Evolutionary conservation across 1,139 yeast genomes (phyloP), one percentile per base, ranked within the genome.

Genomic region (Kodamaea suecica): DNA sequence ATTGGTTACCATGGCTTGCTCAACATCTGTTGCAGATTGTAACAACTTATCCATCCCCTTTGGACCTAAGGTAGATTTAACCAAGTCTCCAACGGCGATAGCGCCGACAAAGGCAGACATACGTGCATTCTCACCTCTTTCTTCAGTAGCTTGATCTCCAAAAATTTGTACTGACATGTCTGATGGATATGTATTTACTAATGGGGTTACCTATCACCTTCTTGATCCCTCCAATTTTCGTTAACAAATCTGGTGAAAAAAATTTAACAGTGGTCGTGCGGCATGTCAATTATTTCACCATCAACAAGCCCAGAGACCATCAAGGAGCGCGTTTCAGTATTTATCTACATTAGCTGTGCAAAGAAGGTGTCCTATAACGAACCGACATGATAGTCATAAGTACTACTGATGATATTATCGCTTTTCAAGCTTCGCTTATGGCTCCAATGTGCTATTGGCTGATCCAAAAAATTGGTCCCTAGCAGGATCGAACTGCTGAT

Each of bases 61-160:
- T 45, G 98, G 98, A 8, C 98, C 98, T 48, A 92, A 70, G 3
- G 98, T 94, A 23, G 96, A 80, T 62, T 94, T 92, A 30, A 92
- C 97, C 44, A 92, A 73, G 60, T 92, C 98, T 33, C 97, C 98
- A 17, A 92, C 98, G 27, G 98, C 98, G 59, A 92, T 92, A 45
- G 98, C 98, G 34, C 98, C 98, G 14, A 92, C 95, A 64, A 92
- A 92, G 3, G 98, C 90, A 9, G 96, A 85, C 69, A 88, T 73
- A 67, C 97, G 88, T 35, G 98, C 98, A 65, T 90, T 90, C 63
- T 92, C 98, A 27, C 94, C 98, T 51, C 97, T 78, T 63, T 92
- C 98, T 63, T 92, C 98, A 6, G 94, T 83, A 38, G 94, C 97
- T 63, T 92, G 96, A 60, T 94, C 98, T 42, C 95, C 95, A 66